These are phyloP conservation scores for Ceratocystis alfenasii DNA, from an alignment of 2,329 filamentous ascomycete species.

Conservation along the genomic window DNA sequence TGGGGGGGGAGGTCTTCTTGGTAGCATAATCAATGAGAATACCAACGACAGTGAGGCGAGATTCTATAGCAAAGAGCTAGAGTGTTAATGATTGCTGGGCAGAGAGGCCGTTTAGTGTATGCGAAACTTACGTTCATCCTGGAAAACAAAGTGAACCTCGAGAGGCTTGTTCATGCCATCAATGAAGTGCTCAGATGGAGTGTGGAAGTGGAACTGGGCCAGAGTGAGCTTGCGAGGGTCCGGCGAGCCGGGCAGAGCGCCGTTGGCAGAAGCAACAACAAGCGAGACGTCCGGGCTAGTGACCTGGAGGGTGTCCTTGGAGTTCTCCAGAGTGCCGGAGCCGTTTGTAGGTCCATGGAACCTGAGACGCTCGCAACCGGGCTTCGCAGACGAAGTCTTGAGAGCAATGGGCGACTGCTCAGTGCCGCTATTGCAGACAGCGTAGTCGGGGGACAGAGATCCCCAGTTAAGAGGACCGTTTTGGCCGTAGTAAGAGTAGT, in stretches of 20 bases:
- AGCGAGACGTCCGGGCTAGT: neutral
- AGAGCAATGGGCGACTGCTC: slow-evolving; percentile 48
- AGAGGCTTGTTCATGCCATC: slow-evolving; percentile 32
- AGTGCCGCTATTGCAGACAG: slow-evolving; percentile 37
- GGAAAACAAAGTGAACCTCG: slow-evolving; percentile 35
- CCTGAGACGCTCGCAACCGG: slow-evolving; percentile 28
- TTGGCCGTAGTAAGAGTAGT: slow-evolving; percentile 26
- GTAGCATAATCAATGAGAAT: slow-evolving; percentile 30
- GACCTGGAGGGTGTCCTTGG: slow-evolving; percentile 42
- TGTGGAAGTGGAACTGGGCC: slow-evolving; percentile 49
- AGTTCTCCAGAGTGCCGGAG: slow-evolving; percentile 36
- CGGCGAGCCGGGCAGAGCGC: slow-evolving; percentile 26
- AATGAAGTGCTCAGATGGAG: slow-evolving; percentile 47
- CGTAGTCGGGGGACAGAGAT: slow-evolving; percentile 34
- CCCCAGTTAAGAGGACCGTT: slow-evolving; percentile 44
- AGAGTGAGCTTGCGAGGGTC: slow-evolving; percentile 34
- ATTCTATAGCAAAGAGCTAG: neutral
- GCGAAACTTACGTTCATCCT: slow-evolving; percentile 25
- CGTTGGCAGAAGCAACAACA: neutral
- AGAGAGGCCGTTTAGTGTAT: neutral
- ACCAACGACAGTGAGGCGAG: slow-evolving; percentile 30
- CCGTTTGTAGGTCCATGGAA: slow-evolving; percentile 27
- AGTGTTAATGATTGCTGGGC: neutral
- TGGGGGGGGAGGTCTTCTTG: slow-evolving; percentile 18
- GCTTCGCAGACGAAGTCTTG: slow-evolving; percentile 24